Evolutionary conservation across 495 filamentous ascomycete species (phyloP).

Genomic region (Astrocystis sublimbata): DNA sequence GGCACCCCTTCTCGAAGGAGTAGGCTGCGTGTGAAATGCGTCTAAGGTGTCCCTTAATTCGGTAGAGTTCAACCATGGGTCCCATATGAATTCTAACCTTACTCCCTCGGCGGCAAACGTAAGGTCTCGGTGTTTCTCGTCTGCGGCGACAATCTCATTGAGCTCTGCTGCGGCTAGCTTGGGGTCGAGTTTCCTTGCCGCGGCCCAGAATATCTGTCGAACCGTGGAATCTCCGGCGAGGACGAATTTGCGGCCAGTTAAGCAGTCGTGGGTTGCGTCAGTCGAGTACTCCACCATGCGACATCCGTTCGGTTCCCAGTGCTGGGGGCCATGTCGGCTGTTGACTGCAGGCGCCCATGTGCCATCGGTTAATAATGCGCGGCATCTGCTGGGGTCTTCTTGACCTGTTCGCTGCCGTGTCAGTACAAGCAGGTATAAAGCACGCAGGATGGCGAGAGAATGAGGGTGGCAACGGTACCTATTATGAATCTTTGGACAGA

Average conservation of each 20-base stretch:
- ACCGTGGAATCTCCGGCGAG: slow-evolving; percentile 62
- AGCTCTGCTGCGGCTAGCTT: slow-evolving; percentile 34
- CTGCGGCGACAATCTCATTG: slow-evolving; percentile 20
- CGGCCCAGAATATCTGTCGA: slow-evolving; percentile 62
- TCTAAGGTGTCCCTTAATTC: slow-evolving; percentile 43
- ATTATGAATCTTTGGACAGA: slow-evolving; percentile 13
- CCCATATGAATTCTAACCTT: slow-evolving; percentile 58
- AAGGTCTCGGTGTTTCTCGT: slow-evolving; percentile 48
- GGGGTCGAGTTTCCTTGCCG: slow-evolving; percentile 51
- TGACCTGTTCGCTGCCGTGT: slow-evolving; percentile 21
- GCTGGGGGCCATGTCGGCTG: slow-evolving; percentile 22
- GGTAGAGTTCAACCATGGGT: slow-evolving; percentile 62
- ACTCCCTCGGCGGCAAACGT: slow-evolving; percentile 42
- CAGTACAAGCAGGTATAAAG: slow-evolving; percentile 11
- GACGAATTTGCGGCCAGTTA: slow-evolving; percentile 47
- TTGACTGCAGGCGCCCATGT: slow-evolving; percentile 43
- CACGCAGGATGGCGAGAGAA: background rate
- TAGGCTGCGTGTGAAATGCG: slow-evolving; percentile 25
- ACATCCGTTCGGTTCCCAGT: slow-evolving; percentile 63
- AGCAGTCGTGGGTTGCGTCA: slow-evolving; percentile 49
- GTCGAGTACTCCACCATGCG: slow-evolving; percentile 56
- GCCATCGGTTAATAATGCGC: slow-evolving; percentile 53
- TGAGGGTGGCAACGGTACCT: slow-evolving; percentile 5
- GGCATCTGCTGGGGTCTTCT: slow-evolving; percentile 56
- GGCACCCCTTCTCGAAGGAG: background rate